Evolutionary conservation across 345 rosid species (phyloP).

Genomic region (Hibiscus mutabilis): DNA sequence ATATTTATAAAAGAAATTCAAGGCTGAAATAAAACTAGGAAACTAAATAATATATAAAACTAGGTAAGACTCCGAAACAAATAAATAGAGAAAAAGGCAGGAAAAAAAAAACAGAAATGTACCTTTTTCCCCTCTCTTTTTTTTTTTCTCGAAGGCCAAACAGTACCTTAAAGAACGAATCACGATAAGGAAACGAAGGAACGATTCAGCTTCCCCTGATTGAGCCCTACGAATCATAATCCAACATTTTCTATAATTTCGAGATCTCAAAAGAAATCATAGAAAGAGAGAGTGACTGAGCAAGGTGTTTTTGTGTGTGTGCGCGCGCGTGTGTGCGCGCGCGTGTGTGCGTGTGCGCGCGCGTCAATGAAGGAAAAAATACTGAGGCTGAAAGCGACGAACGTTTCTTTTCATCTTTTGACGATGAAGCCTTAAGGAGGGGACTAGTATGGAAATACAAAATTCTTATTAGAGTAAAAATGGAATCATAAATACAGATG

Average conservation of each 20-base stretch:
- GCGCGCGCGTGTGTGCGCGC: not conserved
- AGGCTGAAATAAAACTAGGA: not conserved
- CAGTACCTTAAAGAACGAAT: slow-evolving; percentile 2
- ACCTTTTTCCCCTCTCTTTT: not conserved
- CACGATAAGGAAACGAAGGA: not conserved
- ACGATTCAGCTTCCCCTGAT: not conserved
- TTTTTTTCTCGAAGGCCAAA: slow-evolving; percentile 11
- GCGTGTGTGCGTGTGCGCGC: not conserved
- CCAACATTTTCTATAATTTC: slow-evolving; percentile 9
- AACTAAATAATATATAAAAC: not conserved
- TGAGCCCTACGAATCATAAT: not conserved
- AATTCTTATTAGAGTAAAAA: not conserved
- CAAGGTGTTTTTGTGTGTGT: not conserved
- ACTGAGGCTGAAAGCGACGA: slow-evolving; percentile 8
- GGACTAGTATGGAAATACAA: not conserved
- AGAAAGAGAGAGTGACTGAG: not conserved
- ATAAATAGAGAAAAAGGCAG: not conserved
- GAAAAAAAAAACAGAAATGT: not conserved
- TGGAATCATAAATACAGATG: not conserved
- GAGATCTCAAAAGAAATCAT: slow-evolving; percentile 4
- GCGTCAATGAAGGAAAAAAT: not conserved
- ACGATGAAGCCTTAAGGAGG: too few relatives aligned
- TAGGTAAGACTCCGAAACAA: not conserved
- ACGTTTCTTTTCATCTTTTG: not conserved
- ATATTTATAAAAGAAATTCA: not conserved